Percentiles rank a stretch among this genome's conserved stretches.
These are phyloP conservation scores for Hypoxylon sp. DNA, from an alignment of 2,329 filamentous ascomycete genomes.

Conservation along the genomic window DNA sequence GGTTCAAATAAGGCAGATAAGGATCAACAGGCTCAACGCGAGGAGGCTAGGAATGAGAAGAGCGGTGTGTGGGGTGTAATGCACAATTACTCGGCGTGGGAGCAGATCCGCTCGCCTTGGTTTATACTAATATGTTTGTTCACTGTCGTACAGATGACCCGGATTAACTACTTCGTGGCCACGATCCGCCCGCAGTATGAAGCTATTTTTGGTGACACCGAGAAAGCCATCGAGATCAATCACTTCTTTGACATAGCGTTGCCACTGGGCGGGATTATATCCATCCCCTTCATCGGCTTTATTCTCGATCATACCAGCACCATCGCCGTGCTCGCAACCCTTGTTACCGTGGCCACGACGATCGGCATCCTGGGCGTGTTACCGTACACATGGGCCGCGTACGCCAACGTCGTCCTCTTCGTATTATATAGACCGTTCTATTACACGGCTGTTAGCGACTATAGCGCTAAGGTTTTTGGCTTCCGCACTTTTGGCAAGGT, in stretches of 20 bases:
- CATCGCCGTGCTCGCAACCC: conserved; percentile 75
- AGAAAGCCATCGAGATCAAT: conserved; percentile 78
- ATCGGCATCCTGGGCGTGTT: conserved; percentile 85
- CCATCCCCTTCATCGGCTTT: conserved; percentile 87
- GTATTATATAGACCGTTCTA: conserved; percentile 90
- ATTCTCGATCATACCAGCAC: conserved; percentile 85
- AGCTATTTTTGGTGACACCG: conserved; percentile 75
- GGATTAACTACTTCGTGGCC: conserved; percentile 94
- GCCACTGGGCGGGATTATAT: conserved; percentile 85
- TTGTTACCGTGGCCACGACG: conserved; percentile 78
- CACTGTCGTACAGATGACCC: conserved; percentile 81
- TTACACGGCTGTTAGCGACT: conserved; percentile 92
- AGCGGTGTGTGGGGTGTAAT: conserved; percentile 90
- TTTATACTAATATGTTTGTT: conserved; percentile 87
- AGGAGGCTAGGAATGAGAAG: conserved; percentile 77
- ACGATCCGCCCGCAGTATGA: conserved; percentile 87
- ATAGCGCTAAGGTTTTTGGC: conserved; percentile 91
- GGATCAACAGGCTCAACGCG: conserved; percentile 73
- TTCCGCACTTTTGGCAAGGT: conserved; percentile 93
- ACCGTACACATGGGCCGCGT: conserved; percentile 77
- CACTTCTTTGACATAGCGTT: conserved; percentile 89
- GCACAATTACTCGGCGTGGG: conserved; percentile 77
- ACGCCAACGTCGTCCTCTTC: conserved; percentile 83
- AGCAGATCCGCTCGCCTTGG: conserved; percentile 86
- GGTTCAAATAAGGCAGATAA: conserved; percentile 73